These are phyloP conservation scores for Malassezia sp. DNA, from an alignment of 1,284 basidiomycete species.

Conservation along the genomic window DNA sequence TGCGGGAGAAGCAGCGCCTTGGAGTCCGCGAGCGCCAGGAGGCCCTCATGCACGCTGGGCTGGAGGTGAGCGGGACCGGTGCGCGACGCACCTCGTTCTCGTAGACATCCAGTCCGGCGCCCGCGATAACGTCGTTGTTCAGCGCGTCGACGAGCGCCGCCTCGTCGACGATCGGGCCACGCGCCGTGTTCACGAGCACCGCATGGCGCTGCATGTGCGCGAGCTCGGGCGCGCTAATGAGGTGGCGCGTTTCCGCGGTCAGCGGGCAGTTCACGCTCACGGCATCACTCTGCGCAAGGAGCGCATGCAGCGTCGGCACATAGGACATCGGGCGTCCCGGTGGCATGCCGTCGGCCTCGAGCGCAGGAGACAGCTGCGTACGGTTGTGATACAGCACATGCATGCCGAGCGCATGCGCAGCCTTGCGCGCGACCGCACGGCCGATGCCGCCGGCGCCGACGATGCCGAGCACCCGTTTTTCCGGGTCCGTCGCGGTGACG, in stretches of 20 bases:
- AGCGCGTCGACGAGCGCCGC: constrained; percentile 29
- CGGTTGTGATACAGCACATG: constrained; percentile 38
- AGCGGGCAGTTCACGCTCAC: constrained; percentile 51
- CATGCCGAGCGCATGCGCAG: constrained; percentile 33
- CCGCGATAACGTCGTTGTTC: constrained; percentile 45
- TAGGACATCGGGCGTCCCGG: constrained; percentile 28
- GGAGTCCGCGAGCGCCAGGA: constrained; percentile 21
- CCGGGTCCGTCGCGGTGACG: constrained; percentile 24
- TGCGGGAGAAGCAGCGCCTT: constrained; percentile 33
- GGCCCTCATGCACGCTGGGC: constrained; percentile 24
- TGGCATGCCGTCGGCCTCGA: constrained; percentile 39
- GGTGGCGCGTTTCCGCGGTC: constrained; percentile 45
- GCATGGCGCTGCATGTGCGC: constrained; percentile 45
- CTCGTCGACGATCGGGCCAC: constrained; percentile 51
- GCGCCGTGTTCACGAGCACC: constrained; percentile 50
- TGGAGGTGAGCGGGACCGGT: constrained; percentile 2
- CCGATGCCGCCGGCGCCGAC: constrained; percentile 40
- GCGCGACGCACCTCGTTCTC: constrained; percentile 62
- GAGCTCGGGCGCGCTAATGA: constrained; percentile 48
- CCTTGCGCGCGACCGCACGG: constrained; percentile 31
- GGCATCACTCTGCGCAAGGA: constrained; percentile 48
- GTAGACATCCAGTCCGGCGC: constrained; percentile 76
- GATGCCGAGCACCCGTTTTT: constrained; percentile 33
- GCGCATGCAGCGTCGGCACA: constrained; percentile 42
- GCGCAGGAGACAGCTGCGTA: constrained; percentile 16